phyloP scores from a whole-genome alignment of 164 flowering plant species.

The Protea cynaroides region DNA sequence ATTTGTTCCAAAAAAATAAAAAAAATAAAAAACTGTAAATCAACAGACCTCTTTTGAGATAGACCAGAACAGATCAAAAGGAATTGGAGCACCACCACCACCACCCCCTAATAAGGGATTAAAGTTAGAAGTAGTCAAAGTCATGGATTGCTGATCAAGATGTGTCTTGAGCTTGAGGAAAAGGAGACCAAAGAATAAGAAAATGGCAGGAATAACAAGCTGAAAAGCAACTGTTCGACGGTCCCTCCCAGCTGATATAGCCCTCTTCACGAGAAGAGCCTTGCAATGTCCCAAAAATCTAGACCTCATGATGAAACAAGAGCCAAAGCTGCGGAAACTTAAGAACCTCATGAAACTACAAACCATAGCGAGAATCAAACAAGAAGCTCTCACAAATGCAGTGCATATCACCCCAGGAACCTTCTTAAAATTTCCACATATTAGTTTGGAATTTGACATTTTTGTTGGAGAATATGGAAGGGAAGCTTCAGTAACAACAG shows the following conservation, averaged over 20 bases:
- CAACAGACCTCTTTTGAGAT: conserved; percentile 57
- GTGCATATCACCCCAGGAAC: conserved; percentile 27
- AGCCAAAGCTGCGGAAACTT: conserved; percentile 52
- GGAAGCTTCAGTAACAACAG: conserved; percentile 27
- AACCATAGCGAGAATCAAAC: conserved; percentile 37
- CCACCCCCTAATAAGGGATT: conserved; percentile 86
- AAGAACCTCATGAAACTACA: conserved; percentile 50
- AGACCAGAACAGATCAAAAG: conserved; percentile 70
- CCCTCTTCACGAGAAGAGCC: conserved; percentile 84
- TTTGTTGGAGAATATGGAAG: conserved; percentile 21
- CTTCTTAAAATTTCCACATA: conserved; percentile 31
- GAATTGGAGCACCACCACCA: conserved; percentile 98
- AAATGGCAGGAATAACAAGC: conserved; percentile 83
- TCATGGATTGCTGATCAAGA: conserved; percentile 81
- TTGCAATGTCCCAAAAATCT: conserved; percentile 79
- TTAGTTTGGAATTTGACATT: conserved; percentile 30
- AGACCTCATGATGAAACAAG: conserved; percentile 49
- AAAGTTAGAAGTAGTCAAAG: conserved; percentile 78
- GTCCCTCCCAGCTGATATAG: conserved; percentile 78
- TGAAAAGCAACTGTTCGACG: conserved; percentile 84
- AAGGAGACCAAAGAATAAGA: conserved; percentile 83
- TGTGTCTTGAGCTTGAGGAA: conserved; percentile 88
- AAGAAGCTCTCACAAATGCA: conserved; percentile 36
- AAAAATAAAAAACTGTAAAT: conserved; percentile 1
- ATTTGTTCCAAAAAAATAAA: neutral